Conservation (phyloP, 345 rosid genomes). For the Bruguiera gymnorhiza region DNA sequence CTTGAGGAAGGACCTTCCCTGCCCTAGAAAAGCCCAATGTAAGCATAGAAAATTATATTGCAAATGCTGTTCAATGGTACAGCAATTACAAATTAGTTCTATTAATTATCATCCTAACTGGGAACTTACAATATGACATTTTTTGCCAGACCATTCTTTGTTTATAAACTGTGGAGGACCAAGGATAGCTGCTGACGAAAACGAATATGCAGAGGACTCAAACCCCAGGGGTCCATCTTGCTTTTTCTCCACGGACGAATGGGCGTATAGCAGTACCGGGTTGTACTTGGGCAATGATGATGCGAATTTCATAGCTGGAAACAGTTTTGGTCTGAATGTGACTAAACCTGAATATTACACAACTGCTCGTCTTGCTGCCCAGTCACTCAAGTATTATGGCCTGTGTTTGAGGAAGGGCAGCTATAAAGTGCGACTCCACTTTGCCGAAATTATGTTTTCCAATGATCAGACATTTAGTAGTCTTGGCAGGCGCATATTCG, state of each 20-base stretch:
- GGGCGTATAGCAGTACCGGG: conserved; percentile 90
- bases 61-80: background rate
- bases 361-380: conserved; percentile 70
- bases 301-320: conserved; percentile 19
- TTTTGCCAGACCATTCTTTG: conserved; percentile 53
- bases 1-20: conserved; percentile 65
- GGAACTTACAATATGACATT: background rate
- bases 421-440: conserved; percentile 69
- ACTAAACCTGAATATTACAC: conserved; percentile 38
- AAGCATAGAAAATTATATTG: conserved; percentile 21
- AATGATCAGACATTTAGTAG: conserved; percentile 49
- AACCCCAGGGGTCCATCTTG: conserved; percentile 30
- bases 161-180: conserved; percentile 86
- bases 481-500: conserved; percentile 66
- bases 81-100: background rate
- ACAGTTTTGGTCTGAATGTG: conserved; percentile 33
- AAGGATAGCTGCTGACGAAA: conserved; percentile 7
- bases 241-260: conserved; percentile 34
- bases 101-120: background rate
- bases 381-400: conserved; percentile 78
- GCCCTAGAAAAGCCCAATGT: conserved; percentile 43
- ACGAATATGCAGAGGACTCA: conserved; percentile 53
- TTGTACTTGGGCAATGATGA: conserved; percentile 14
- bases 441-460: conserved; percentile 82
- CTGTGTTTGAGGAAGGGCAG: conserved; percentile 57